These are phyloP conservation scores for Hanseniaspora jakobsenii DNA, from an alignment of 805 yeast genomes.

Conservation along the genomic window DNA sequence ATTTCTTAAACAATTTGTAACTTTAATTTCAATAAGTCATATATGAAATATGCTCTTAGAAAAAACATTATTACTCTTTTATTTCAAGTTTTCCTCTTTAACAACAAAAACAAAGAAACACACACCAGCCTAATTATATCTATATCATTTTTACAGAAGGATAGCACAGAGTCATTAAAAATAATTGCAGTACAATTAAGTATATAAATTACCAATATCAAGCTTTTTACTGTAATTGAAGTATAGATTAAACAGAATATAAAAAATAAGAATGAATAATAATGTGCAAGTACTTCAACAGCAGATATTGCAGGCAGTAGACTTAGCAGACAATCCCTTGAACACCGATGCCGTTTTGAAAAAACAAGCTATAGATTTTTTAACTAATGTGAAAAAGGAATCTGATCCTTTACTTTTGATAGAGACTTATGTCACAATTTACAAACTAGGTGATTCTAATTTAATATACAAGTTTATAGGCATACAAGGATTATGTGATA, in stretches of 20 bases:
- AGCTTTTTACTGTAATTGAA: too few relatives aligned
- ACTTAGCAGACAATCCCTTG: slow-evolving; percentile 62
- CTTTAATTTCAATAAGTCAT: too few relatives aligned
- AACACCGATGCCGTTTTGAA: slow-evolving; percentile 45
- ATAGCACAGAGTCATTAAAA: too few relatives aligned
- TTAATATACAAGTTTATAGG: slow-evolving; percentile 27
- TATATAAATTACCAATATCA: too few relatives aligned
- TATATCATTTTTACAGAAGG: too few relatives aligned
- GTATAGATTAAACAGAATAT: background rate
- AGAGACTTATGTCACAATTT: background rate
- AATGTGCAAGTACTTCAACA: slow-evolving; percentile 9
- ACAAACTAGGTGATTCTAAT: slow-evolving; percentile 18
- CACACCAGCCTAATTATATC: too few relatives aligned
- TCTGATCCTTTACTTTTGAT: slow-evolving; percentile 19
- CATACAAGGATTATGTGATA: slow-evolving; percentile 25
- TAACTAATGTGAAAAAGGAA: slow-evolving; percentile 23
- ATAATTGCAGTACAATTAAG: too few relatives aligned
- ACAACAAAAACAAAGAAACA: too few relatives aligned
- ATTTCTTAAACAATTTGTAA: too few relatives aligned
- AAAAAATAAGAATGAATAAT: slow-evolving; percentile 2
- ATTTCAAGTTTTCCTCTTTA: too few relatives aligned
- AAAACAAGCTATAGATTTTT: slow-evolving; percentile 37
- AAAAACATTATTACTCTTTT: too few relatives aligned
- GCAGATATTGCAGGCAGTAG: slow-evolving; percentile 82
- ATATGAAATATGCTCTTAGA: too few relatives aligned